A percentile compares a stretch with the other conserved stretches of the same genome.
Evolutionary conservation across 1,284 basidiomycete species (phyloP).

Genomic region (Marasmius tenuissimus): DNA sequence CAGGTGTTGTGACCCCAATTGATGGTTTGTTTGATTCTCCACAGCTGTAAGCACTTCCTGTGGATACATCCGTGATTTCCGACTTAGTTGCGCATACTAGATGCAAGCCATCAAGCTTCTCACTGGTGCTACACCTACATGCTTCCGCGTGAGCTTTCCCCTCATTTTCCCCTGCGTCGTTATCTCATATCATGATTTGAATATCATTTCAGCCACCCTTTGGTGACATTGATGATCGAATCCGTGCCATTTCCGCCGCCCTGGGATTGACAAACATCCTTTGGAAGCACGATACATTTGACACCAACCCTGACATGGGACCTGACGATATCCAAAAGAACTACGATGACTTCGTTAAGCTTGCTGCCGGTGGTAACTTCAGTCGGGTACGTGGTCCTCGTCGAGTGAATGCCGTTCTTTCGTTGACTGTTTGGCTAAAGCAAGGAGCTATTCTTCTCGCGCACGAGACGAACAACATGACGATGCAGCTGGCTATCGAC

Average conservation of each 20-base stretch:
- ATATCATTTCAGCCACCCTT: conserved; percentile 49
- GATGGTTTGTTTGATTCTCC: neutral
- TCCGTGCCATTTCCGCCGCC: conserved; percentile 62
- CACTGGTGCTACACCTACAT: conserved; percentile 65
- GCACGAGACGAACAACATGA: conserved; percentile 26
- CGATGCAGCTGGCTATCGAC: conserved; percentile 24
- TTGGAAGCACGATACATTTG: conserved; percentile 69
- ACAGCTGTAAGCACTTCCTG: conserved; percentile 8
- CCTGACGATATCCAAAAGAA: conserved; percentile 37
- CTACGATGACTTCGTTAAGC: conserved; percentile 39
- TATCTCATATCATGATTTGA: neutral
- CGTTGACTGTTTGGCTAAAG: conserved; percentile 22
- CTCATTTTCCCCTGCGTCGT: neutral
- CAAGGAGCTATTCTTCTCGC: conserved; percentile 46
- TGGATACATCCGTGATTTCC: neutral
- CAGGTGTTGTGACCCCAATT: neutral
- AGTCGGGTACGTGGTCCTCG: conserved; percentile 24
- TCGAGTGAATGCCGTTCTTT: neutral
- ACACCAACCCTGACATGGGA: conserved; percentile 54
- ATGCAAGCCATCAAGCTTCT: conserved; percentile 52
- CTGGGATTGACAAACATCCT: conserved; percentile 64
- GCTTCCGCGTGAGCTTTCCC: conserved; percentile 52
- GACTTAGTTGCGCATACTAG: conserved; percentile 24
- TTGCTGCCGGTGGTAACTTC: conserved; percentile 40
- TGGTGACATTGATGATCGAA: conserved; percentile 67